A percentile compares a stretch with the other conserved stretches of the same genome.
These are phyloP conservation scores for Hypomontagnella monticulosa DNA, from an alignment of 495 filamentous ascomycete species.

Conservation along the genomic window DNA sequence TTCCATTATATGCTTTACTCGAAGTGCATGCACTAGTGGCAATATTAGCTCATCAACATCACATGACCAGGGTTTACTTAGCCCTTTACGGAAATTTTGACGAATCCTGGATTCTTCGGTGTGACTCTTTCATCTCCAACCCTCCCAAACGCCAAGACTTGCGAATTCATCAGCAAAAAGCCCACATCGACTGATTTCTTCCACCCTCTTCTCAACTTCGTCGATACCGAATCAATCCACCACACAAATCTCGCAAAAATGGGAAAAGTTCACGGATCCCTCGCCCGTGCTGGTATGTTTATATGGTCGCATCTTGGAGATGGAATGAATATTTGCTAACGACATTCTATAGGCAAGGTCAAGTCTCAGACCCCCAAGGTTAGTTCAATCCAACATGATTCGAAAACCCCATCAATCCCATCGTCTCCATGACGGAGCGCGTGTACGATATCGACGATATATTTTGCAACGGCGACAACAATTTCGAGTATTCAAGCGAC, in stretches of 20 bases:
- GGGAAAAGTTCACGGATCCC: slow-evolving; percentile 91
- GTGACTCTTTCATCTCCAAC: slow-evolving; percentile 33
- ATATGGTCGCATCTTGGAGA: not conserved
- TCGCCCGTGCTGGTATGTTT: slow-evolving; percentile 86
- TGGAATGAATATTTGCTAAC: slow-evolving; percentile 22
- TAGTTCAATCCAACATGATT: slow-evolving; percentile 24
- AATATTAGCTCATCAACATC: slow-evolving; percentile 2
- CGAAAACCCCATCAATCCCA: not conserved
- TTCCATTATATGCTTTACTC: not conserved
- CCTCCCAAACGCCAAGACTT: slow-evolving; percentile 26
- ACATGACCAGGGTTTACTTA: slow-evolving; percentile 41
- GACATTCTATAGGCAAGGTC: slow-evolving; percentile 52
- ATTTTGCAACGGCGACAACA: slow-evolving; percentile 2
- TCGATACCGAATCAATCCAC: slow-evolving; percentile 26
- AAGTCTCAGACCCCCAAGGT: slow-evolving; percentile 59
- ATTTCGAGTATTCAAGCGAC: slow-evolving; percentile 5
- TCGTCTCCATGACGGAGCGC: slow-evolving; percentile 23
- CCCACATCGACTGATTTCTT: slow-evolving; percentile 33
- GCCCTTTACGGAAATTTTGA: slow-evolving; percentile 39
- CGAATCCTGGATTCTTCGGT: slow-evolving; percentile 23
- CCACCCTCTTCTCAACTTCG: slow-evolving; percentile 17
- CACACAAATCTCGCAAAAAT: slow-evolving; percentile 60
- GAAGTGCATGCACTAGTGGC: not conserved
- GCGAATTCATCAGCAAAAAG: slow-evolving; percentile 31
- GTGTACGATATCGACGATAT: slow-evolving; percentile 9